Percentiles rank a stretch among this genome's conserved stretches.
phyloP scores from a whole-genome alignment of 2,329 filamentous ascomycete species.

The Pyrenophora teres region DNA sequence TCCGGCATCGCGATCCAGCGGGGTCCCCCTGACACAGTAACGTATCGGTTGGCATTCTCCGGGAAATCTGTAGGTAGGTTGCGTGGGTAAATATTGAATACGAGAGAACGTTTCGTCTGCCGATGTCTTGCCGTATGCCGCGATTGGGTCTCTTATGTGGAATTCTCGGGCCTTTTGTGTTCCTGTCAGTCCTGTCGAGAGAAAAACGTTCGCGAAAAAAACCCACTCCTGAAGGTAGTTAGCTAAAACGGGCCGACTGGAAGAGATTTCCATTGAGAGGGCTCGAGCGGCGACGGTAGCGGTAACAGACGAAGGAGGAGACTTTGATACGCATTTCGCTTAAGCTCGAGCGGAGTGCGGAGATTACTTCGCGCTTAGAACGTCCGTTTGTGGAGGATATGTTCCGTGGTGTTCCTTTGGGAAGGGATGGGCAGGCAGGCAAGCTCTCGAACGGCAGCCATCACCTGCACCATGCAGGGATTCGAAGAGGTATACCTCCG shows the following conservation, averaged over 20 bases:
- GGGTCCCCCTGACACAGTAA: too few relatives aligned
- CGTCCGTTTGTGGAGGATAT: too few relatives aligned
- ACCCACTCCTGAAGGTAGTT: background rate
- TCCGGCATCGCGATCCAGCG: background rate
- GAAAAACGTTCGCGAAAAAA: background rate
- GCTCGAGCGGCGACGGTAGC: background rate
- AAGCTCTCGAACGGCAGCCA: too few relatives aligned
- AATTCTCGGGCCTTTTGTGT: background rate
- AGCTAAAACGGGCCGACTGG: conserved; percentile 2
- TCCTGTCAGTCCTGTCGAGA: too few relatives aligned
- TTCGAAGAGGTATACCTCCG: background rate
- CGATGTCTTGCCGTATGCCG: background rate
- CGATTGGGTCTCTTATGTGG: background rate
- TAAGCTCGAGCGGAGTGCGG: background rate
- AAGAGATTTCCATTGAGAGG: background rate
- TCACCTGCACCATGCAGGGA: background rate
- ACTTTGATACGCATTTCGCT: too few relatives aligned
- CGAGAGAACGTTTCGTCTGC: background rate
- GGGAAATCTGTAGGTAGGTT: too few relatives aligned
- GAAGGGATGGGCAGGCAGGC: too few relatives aligned
- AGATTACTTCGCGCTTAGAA: too few relatives aligned
- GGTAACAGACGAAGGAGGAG: background rate
- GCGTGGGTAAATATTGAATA: too few relatives aligned
- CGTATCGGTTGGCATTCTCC: background rate
- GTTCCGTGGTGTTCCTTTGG: too few relatives aligned